Percentiles rank a stretch among this genome's conserved stretches.
phyloP scores from a whole-genome alignment of 768 basidiomycete genomes.

The Tulasnella sp. region DNA sequence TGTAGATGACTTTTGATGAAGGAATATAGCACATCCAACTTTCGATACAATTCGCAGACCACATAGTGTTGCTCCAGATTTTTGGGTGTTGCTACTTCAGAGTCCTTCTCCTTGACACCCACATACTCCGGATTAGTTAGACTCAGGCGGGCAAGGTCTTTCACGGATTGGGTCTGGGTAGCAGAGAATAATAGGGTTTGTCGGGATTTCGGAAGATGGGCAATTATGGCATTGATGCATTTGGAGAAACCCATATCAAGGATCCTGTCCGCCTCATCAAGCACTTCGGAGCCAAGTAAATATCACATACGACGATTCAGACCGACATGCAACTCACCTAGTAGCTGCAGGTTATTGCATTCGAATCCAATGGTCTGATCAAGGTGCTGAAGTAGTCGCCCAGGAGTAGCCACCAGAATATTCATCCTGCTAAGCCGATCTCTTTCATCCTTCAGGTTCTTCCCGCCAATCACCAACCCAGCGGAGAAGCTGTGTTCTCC shows the following conservation, averaged over 20 bases:
- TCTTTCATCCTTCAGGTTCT: conserved; percentile 83
- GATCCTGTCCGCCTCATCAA: conserved; percentile 94
- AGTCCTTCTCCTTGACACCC: conserved; percentile 39
- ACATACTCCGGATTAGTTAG: conserved; percentile 70
- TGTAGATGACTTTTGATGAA: conserved; percentile 92
- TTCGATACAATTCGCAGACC: conserved; percentile 68
- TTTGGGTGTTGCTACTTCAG: conserved; percentile 44
- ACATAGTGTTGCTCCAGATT: conserved; percentile 83
- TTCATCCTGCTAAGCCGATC: conserved; percentile 89
- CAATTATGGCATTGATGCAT: conserved; percentile 80
- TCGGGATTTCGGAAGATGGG: conserved; percentile 77
- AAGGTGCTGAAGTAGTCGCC: conserved; percentile 90
- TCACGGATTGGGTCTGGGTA: conserved; percentile 83
- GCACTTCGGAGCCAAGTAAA: conserved; percentile 38
- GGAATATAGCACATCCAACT: conserved; percentile 83
- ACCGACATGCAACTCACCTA: conserved; percentile 65
- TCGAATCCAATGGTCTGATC: conserved; percentile 96
- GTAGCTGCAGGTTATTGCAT: conserved; percentile 74
- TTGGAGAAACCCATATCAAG: conserved; percentile 92
- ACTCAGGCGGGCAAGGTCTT: conserved; percentile 79
- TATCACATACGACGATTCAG: background rate
- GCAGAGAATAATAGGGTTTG: conserved; percentile 96
- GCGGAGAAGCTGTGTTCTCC: conserved; percentile 86
- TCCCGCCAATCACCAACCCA: conserved; percentile 91
- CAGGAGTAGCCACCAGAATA: conserved; percentile 95